Percentiles rank a stretch among this genome's conserved stretches.
Evolutionary conservation across 2,329 filamentous ascomycete genomes (phyloP).

Genomic region (Scopulariopsis brevicaulis): DNA sequence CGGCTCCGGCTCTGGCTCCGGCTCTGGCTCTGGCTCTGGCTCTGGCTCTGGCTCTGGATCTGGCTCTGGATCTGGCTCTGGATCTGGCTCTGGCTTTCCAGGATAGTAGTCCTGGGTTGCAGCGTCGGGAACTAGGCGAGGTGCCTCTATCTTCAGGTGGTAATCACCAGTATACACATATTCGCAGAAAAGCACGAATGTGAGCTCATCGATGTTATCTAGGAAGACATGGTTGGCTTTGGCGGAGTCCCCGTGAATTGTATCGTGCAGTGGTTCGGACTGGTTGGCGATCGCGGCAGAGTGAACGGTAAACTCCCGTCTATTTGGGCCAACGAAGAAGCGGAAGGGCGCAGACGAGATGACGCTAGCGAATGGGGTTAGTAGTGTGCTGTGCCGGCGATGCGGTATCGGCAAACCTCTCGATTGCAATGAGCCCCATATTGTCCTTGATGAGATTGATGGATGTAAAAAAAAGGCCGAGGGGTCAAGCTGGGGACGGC

Average conservation of each 20-base stretch:
- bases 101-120: background rate
- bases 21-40: too few relatives aligned
- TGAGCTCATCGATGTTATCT: background rate
- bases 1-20: too few relatives aligned
- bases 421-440: too few relatives aligned
- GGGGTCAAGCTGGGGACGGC: too few relatives aligned
- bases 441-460: too few relatives aligned
- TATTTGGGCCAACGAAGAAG: background rate
- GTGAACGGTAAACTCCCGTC: background rate
- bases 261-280: background rate
- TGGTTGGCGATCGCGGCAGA: background rate
- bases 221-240: background rate
- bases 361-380: background rate
- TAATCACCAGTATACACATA: background rate
- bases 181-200: background rate
- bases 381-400: background rate
- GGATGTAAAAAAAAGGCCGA: too few relatives aligned
- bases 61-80: too few relatives aligned
- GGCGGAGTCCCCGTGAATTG: background rate
- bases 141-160: background rate
- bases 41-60: too few relatives aligned
- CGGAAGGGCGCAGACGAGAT: background rate
- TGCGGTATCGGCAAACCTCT: too few relatives aligned
- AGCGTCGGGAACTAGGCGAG: background rate
- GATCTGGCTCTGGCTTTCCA: background rate